Percentiles rank a stretch among this genome's conserved stretches.
Conservation (phyloP, 1,284 basidiomycete genomes). For the Xanthoconium separans region DNA sequence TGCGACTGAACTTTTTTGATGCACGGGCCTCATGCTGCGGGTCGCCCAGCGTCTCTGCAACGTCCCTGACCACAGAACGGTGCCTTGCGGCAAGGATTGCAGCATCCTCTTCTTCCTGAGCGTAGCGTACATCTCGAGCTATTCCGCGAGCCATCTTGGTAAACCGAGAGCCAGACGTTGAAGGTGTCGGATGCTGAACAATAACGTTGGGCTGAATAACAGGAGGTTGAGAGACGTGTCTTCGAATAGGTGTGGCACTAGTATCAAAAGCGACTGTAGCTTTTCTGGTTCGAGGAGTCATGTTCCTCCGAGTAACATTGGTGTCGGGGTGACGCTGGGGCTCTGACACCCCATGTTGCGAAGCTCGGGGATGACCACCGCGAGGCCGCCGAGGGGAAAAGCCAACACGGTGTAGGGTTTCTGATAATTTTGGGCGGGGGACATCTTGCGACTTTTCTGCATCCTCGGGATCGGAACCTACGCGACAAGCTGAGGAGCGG, state of each 20-base stretch:
- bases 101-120: slow-evolving; percentile 30
- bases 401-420: slow-evolving; percentile 60
- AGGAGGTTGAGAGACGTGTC: slow-evolving; percentile 29
- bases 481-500: slow-evolving; percentile 15
- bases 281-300: slow-evolving; percentile 37
- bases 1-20: slow-evolving; percentile 25
- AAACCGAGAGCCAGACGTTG: slow-evolving; percentile 51
- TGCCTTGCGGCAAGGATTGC: background rate
- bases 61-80: slow-evolving; percentile 15
- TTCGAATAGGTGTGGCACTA: slow-evolving; percentile 27
- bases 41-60: slow-evolving; percentile 8
- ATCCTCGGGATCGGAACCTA: slow-evolving; percentile 17
- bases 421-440: slow-evolving; percentile 60
- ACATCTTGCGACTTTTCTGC: slow-evolving; percentile 29
- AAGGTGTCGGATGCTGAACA: slow-evolving; percentile 58
- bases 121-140: slow-evolving; percentile 51
- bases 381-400: slow-evolving; percentile 73
- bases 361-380: slow-evolving; percentile 38
- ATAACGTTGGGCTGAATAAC: slow-evolving; percentile 46
- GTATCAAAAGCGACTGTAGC: slow-evolving; percentile 35
- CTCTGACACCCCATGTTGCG: slow-evolving; percentile 18
- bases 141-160: slow-evolving; percentile 56
- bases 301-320: slow-evolving; percentile 25
- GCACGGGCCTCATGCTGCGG: slow-evolving; percentile 7
- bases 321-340: slow-evolving; percentile 14